A percentile compares a stretch with the other conserved stretches of the same genome.
These are phyloP conservation scores for Microcyclospora pomicola DNA, from an alignment of 2,329 filamentous ascomycete genomes.

Conservation along the genomic window DNA sequence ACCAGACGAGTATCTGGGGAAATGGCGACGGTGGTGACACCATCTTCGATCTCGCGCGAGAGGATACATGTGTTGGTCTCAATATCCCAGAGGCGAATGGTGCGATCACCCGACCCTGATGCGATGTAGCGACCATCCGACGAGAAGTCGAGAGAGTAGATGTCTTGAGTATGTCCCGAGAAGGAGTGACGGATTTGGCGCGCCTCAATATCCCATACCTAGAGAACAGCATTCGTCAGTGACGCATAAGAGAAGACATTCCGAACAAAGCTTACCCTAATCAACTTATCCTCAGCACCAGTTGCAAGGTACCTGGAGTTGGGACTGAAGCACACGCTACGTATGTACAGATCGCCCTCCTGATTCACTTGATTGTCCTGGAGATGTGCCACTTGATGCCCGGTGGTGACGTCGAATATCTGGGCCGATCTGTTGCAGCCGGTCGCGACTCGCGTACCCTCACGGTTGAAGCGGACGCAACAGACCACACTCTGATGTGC, in stretches of 20 bases:
- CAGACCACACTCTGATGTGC: constrained; percentile 93
- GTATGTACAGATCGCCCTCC: constrained; percentile 86
- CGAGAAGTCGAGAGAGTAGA: constrained; percentile 91
- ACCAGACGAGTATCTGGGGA: constrained; percentile 91
- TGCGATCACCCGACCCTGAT: constrained; percentile 87
- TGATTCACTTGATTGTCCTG: constrained; percentile 81
- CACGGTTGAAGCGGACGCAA: constrained; percentile 91
- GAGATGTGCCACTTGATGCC: constrained; percentile 75
- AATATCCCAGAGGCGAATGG: constrained; percentile 92
- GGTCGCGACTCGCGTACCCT: constrained; percentile 90
- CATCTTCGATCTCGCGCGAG: constrained; percentile 85
- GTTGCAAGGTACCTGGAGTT: constrained; percentile 89
- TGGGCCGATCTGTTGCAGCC: constrained; percentile 98
- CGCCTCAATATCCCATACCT: constrained; percentile 88
- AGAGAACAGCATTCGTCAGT: background rate
- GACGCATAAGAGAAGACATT: background rate
- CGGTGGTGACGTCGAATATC: constrained; percentile 85
- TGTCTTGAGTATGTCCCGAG: constrained; percentile 94
- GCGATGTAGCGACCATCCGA: constrained; percentile 88
- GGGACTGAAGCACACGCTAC: constrained; percentile 96
- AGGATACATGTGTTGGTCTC: constrained; percentile 69
- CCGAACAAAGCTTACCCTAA: constrained; percentile 50
- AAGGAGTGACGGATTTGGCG: constrained; percentile 85
- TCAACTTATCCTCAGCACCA: constrained; percentile 93
- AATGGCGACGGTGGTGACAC: constrained; percentile 93